phyloP scores from a whole-genome alignment of 768 basidiomycete species.

The Phylloporus sp. region DNA sequence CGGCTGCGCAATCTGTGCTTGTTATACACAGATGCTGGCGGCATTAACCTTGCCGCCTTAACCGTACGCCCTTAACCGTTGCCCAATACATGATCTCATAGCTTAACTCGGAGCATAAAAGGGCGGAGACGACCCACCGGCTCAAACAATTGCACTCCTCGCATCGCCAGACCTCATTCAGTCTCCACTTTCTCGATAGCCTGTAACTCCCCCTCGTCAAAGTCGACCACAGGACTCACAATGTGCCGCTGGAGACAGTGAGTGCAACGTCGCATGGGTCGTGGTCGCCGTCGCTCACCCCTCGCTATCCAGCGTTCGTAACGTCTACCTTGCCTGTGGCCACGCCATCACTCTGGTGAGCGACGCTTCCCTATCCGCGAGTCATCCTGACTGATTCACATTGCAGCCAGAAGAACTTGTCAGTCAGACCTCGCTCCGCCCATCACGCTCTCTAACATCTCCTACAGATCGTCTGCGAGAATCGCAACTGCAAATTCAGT shows the following conservation, averaged over 20 bases:
- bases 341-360: conserved; percentile 45
- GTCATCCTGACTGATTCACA: conserved; percentile 3
- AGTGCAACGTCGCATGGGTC: conserved; percentile 16
- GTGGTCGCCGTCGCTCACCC: conserved; percentile 1
- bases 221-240: conserved; percentile 2
- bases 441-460: conserved; percentile 7
- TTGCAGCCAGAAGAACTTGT: conserved; percentile 39
- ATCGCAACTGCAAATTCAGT: conserved; percentile 50
- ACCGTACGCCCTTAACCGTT: conserved; percentile 18
- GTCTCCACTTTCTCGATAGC: conserved; percentile 4
- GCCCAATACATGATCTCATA: conserved; percentile 26
- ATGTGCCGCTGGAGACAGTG: conserved; percentile 60
- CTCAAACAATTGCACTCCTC: conserved; percentile 7
- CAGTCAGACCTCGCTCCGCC: neutral
- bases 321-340: conserved; percentile 45
- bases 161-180: neutral
- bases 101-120: conserved; percentile 26
- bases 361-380: neutral
- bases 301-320: conserved; percentile 36
- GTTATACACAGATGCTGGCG: conserved; percentile 23
- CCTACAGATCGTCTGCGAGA: conserved; percentile 46
- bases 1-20: conserved; percentile 28
- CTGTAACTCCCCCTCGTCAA: neutral
- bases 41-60: conserved; percentile 18
- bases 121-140: conserved; percentile 9